These are phyloP conservation scores for Lachnellula hyalina DNA, from an alignment of 2,329 filamentous ascomycete genomes.

Conservation along the genomic window DNA sequence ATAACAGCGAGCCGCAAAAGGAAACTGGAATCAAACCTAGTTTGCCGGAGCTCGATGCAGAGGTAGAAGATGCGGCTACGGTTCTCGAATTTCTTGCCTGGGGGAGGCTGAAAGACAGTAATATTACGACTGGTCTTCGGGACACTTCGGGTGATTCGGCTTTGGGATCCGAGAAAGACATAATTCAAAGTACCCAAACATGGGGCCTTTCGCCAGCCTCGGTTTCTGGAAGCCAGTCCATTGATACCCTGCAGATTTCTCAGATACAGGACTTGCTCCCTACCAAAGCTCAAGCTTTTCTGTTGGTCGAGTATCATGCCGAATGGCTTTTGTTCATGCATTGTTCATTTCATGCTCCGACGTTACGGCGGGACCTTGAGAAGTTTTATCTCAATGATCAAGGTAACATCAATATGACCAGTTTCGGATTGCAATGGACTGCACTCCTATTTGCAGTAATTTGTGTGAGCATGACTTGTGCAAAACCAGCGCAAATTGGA, in stretches of 20 bases:
- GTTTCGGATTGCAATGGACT: conserved; percentile 40
- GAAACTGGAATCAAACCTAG: conserved; percentile 9
- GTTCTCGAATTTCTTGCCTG: conserved; percentile 45
- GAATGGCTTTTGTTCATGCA: conserved; percentile 18
- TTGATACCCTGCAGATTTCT: conserved; percentile 10
- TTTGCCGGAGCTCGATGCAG: conserved; percentile 24
- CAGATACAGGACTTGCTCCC: conserved; percentile 19
- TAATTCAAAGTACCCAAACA: conserved; percentile 5
- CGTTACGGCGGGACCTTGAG: conserved; percentile 35
- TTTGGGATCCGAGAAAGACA: conserved; percentile 15
- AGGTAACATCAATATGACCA: conserved; percentile 31
- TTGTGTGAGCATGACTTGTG: conserved; percentile 38
- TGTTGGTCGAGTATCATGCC: conserved; percentile 15
- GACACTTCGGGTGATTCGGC: conserved; percentile 4
- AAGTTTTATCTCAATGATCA: conserved; percentile 33
- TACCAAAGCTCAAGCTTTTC: conserved; percentile 10
- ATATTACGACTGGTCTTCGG: conserved; percentile 20
- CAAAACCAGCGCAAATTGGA: conserved; percentile 31
- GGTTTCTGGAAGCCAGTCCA: conserved; percentile 4
- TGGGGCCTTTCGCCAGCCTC: conserved; percentile 14
- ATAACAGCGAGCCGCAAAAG: background rate
- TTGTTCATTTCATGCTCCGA: conserved; percentile 24
- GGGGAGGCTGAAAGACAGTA: conserved; percentile 40
- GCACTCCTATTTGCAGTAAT: conserved; percentile 41
- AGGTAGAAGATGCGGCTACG: conserved; percentile 38